Base-by-base conservation (phyloP, 306 rosid genomes). In the Castanea mollissima region DNA sequence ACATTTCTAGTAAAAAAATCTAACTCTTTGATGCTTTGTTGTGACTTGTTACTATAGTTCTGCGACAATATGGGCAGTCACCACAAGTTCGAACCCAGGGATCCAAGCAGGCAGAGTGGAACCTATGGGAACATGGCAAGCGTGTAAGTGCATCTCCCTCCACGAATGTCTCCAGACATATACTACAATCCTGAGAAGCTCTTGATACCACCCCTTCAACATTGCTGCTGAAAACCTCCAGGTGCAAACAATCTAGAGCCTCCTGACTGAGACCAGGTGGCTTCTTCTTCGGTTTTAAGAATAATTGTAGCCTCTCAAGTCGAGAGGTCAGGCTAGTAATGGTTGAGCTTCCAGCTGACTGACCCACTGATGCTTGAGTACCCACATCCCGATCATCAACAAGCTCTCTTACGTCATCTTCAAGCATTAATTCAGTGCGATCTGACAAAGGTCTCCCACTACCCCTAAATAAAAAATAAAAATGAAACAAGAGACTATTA, bases 31-130 rank as follows among this genome's bases (percentile, higher is more conserved):
- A 23, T 29, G 31, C 68, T 12, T 23, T 80, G 35, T 76, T 80
- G 35, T 78, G 35, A 70, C 77, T 57, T 82, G 78, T 73, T 81
- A 87, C 81, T 79, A 94, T 86, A 74, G 68, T 73, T 79, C 88
- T 85, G 63, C 97, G 91, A 80, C 98, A 94, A 74, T 81, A 91
- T 0, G 97, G 98, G 71, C 98, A 94, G 67, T 94, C 97, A 21
- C 95, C 98, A 46, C 91, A 89, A 54, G 80, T 74, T 70, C 85
- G 90, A 83, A 90, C 80, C 98, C 98, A 94, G 46, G 90, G 97
- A 81, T 81, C 87, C 89, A 94, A 85, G 78, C 98, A 94, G 34
- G 71, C 83, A 78, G 84, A 75, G 78, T 94, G 98, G 78, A 94
- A 92, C 76, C 85, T 86, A 83, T 94, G 98, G 5, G 75, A 88